phyloP scores from a whole-genome alignment of 352 stramenopile species.

The Peronospora destructor region DNA sequence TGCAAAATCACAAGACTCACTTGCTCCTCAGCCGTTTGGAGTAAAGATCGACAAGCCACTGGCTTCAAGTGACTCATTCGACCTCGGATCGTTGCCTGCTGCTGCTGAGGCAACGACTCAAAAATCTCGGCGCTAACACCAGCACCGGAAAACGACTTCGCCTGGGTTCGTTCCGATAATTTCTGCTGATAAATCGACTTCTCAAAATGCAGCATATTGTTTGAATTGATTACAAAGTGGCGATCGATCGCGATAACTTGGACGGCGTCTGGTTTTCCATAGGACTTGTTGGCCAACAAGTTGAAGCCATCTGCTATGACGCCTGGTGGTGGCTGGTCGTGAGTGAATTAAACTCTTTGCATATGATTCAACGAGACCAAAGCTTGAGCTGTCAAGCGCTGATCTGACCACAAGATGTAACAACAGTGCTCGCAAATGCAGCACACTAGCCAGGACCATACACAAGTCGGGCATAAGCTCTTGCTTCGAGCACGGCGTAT shows the following conservation, averaged over 20 bases:
- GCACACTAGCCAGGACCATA: no score
- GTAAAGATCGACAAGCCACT: slow-evolving; percentile 1
- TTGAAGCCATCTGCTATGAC: neutral
- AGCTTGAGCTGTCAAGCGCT: neutral
- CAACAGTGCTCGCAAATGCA: neutral
- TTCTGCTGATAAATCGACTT: neutral
- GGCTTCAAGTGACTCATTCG: slow-evolving; percentile 16
- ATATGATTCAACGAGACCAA: neutral
- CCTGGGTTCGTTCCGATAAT: slow-evolving; percentile 27
- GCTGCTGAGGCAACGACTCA: neutral
- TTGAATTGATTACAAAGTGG: neutral
- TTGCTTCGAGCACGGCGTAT: no score
- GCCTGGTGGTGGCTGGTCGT: no score
- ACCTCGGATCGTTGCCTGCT: slow-evolving; percentile 8
- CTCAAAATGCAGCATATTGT: neutral
- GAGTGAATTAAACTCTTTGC: neutral
- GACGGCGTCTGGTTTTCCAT: no score
- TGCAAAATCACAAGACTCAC: slow-evolving; percentile 10
- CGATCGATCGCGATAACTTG: neutral
- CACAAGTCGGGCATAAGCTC: no score
- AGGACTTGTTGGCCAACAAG: neutral
- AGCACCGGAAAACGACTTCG: slow-evolving; percentile 15
- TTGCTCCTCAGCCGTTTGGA: slow-evolving; percentile 14
- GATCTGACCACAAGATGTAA: neutral
- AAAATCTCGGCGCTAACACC: slow-evolving; percentile 7